Conservation (phyloP, 495 filamentous ascomycete genomes). For the Trichodelitschia bisporula region DNA sequence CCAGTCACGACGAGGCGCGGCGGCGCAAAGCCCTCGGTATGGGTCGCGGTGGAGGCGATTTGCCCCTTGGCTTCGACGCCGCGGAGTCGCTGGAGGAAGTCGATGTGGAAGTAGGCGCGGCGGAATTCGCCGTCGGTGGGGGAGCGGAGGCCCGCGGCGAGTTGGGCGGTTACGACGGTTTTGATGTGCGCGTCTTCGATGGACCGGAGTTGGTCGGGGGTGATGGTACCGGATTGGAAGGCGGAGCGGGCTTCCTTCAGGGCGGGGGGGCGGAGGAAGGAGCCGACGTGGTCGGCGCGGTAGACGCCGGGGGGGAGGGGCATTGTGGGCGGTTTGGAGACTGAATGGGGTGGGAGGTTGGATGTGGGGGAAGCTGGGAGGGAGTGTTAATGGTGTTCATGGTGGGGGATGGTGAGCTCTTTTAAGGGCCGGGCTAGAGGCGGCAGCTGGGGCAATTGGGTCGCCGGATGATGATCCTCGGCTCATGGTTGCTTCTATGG, state of each 20-base stretch:
- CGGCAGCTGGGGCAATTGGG: no score
- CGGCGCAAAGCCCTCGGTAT: slow-evolving; percentile 9
- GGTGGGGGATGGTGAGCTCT: no score
- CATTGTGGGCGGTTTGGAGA: no score
- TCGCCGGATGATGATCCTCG: no score
- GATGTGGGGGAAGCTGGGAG: no score
- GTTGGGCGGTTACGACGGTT: slow-evolving; percentile 7
- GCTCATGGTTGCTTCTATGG: no score
- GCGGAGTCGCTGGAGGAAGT: slow-evolving; percentile 9
- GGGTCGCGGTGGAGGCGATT: slow-evolving; percentile 4
- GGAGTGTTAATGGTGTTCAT: no score
- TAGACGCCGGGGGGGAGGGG: slow-evolving; percentile 9
- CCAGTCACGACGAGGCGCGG: slow-evolving; percentile 9
- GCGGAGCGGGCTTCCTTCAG: slow-evolving; percentile 9
- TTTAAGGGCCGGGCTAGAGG: no score
- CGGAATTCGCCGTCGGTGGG: slow-evolving; percentile 13
- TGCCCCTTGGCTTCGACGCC: slow-evolving; percentile 9
- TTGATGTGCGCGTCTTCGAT: slow-evolving; percentile 8
- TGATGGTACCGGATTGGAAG: slow-evolving; percentile 4
- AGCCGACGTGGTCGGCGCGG: slow-evolving; percentile 13
- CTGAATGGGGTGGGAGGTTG: no score
- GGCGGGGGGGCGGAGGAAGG: slow-evolving; percentile 10
- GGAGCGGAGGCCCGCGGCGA: slow-evolving; percentile 8
- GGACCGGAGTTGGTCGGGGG: slow-evolving; percentile 5
- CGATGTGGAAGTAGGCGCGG: slow-evolving; percentile 12